Evolutionary conservation across 257 asterid genomes (phyloP).

Genomic region (Eustoma russellianum): DNA sequence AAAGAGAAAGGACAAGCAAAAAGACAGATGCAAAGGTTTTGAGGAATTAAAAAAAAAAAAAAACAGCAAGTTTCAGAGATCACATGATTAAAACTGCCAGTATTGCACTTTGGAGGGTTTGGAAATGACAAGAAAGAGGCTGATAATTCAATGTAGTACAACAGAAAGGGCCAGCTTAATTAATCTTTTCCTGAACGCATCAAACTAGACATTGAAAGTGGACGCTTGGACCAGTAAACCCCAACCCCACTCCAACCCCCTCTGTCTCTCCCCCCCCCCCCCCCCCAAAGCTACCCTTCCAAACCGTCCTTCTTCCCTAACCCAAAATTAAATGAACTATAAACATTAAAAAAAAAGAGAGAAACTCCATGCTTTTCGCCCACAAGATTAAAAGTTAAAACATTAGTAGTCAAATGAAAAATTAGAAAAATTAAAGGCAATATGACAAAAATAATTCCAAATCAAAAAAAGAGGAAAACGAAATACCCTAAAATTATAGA

Average conservation of each 20-base stretch:
- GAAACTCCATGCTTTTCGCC: not conserved
- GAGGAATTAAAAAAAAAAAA: not conserved
- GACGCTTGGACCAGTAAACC: conserved; percentile 3
- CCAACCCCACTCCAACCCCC: not conserved
- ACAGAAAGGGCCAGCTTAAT: conserved; percentile 10
- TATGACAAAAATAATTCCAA: too few relatives aligned
- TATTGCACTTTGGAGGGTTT: not conserved
- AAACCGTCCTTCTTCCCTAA: not conserved
- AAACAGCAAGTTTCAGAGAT: not conserved
- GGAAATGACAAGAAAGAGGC: conserved; percentile 4
- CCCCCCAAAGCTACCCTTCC: not conserved
- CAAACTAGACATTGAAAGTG: not conserved
- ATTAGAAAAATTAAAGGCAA: too few relatives aligned
- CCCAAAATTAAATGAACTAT: not conserved
- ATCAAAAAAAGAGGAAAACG: too few relatives aligned
- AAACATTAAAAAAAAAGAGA: not conserved
- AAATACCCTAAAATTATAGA: too few relatives aligned
- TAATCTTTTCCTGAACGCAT: conserved; percentile 3
- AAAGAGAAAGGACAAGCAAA: not conserved
- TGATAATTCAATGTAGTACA: conserved; percentile 2
- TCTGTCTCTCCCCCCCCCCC: not conserved
- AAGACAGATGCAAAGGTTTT: not conserved
- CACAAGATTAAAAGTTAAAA: not conserved
- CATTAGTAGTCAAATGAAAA: too few relatives aligned
- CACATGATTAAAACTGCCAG: conserved; percentile 4